phyloP scores from a whole-genome alignment of 2,329 filamentous ascomycete genomes.

The Penicillium paneum region DNA sequence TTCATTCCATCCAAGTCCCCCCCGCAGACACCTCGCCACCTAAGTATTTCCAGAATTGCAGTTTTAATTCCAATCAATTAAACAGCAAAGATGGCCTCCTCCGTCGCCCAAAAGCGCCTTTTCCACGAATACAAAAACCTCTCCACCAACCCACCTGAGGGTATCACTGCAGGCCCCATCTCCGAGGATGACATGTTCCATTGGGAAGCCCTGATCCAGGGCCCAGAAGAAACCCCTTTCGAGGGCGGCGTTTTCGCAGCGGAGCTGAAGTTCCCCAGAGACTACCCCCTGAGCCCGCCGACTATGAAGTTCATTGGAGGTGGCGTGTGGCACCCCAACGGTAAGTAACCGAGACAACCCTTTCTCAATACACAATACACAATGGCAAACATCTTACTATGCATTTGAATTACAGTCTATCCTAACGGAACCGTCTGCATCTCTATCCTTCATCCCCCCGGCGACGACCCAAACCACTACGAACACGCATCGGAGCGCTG shows the following conservation, averaged over 20 bases:
- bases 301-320: conserved; percentile 94
- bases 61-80: not conserved
- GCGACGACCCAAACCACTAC: conserved; percentile 97
- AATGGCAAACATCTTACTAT: not conserved
- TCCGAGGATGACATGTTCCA: conserved; percentile 91
- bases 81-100: conserved; percentile 42
- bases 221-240: conserved; percentile 91
- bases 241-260: conserved; percentile 95
- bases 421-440: conserved; percentile 91
- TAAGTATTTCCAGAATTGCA: not conserved
- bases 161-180: conserved; percentile 90
- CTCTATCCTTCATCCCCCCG: conserved; percentile 93
- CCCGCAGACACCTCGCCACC: not conserved
- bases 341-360: conserved; percentile 49
- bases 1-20: not conserved
- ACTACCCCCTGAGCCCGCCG: conserved; percentile 94
- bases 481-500: conserved; percentile 93
- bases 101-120: conserved; percentile 68
- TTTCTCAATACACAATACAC: not conserved
- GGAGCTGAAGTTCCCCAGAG: conserved; percentile 88
- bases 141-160: conserved; percentile 92
- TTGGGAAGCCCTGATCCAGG: conserved; percentile 96
- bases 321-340: conserved; percentile 89
- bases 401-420: conserved; percentile 62
- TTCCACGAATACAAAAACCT: conserved; percentile 95